A percentile compares a stretch with the other conserved stretches of the same genome.
Evolutionary conservation across 2,329 filamentous ascomycete species (phyloP).

Genomic region (Monilinia fructigena): DNA sequence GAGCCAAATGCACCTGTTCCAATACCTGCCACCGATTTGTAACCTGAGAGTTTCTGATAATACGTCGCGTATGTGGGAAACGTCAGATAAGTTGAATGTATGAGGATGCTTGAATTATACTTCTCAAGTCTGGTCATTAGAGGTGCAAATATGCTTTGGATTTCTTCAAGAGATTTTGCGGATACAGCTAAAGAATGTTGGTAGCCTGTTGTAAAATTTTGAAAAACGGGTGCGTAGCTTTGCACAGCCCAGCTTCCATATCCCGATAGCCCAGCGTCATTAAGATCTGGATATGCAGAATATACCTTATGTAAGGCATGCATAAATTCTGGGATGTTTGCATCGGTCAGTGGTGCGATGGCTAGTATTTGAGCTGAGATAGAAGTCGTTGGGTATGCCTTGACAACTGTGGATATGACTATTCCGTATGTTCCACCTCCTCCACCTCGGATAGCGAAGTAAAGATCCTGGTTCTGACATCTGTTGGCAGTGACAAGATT

Average conservation of each 20-base stretch:
- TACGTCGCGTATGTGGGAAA: constrained; percentile 38
- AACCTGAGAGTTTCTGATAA: constrained; percentile 36
- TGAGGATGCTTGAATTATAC: constrained; percentile 21
- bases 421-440: constrained; percentile 41
- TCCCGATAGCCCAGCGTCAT: constrained; percentile 37
- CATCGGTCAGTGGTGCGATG: constrained; percentile 31
- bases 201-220: constrained; percentile 37
- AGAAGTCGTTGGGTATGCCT: constrained; percentile 43
- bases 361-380: constrained; percentile 33
- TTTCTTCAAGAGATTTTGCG: constrained; percentile 33
- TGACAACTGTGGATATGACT: constrained; percentile 44
- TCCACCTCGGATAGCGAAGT: constrained; percentile 42
- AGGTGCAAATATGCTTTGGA: constrained; percentile 26
- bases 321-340: constrained; percentile 36
- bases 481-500: constrained; percentile 36
- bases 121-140: constrained; percentile 11
- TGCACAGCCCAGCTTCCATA: constrained; percentile 38
- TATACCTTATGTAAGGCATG: constrained; percentile 38
- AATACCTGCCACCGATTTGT: constrained; percentile 29
- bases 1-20: constrained; percentile 34
- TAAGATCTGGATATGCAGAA: constrained; percentile 40
- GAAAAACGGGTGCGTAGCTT: constrained; percentile 32
- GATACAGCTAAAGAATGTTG: constrained; percentile 38
- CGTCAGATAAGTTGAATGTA: constrained; percentile 26
- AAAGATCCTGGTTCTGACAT: constrained; percentile 37